Percentiles rank a stretch among this genome's conserved stretches.
These are phyloP conservation scores for Melocanna baccifera DNA, from an alignment of 176 grass and related monocot species.

Conservation along the genomic window DNA sequence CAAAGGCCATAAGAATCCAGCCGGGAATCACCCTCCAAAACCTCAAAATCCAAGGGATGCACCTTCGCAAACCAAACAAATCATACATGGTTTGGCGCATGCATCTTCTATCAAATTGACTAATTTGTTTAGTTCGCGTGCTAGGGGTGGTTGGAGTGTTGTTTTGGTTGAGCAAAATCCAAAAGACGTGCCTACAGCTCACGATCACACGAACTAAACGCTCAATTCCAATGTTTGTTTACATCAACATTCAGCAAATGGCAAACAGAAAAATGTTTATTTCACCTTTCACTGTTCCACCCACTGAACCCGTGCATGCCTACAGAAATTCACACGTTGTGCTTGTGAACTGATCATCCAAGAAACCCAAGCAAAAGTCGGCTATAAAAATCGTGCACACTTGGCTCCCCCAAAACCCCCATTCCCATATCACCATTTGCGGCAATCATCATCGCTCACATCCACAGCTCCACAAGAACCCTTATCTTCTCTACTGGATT, in stretches of 20 bases:
- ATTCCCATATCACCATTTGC: not conserved
- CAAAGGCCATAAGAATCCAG: too few relatives aligned
- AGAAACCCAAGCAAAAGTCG: not conserved
- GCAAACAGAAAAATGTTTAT: not conserved
- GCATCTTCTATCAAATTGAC: not conserved
- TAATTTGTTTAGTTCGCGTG: not conserved
- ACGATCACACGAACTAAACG: not conserved
- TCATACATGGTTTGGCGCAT: not conserved
- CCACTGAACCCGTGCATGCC: not conserved
- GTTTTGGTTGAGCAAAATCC: not conserved
- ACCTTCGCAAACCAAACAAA: not conserved
- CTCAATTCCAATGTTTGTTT: not conserved
- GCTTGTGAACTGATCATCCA: not conserved
- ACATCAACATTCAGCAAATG: not conserved
- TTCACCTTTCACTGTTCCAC: not conserved
- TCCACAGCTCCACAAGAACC: slow-evolving; percentile 18
- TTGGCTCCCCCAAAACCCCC: not conserved
- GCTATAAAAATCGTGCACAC: not conserved
- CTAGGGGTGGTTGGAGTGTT: not conserved
- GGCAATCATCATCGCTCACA: not conserved
- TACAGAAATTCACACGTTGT: not conserved
- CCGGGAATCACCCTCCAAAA: not conserved
- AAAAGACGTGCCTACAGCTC: not conserved
- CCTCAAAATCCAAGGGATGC: not conserved
- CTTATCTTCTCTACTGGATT: slow-evolving; percentile 26